phyloP scores from a whole-genome alignment of 371 early-diverging fungal species.

The Mucor irregularis region DNA sequence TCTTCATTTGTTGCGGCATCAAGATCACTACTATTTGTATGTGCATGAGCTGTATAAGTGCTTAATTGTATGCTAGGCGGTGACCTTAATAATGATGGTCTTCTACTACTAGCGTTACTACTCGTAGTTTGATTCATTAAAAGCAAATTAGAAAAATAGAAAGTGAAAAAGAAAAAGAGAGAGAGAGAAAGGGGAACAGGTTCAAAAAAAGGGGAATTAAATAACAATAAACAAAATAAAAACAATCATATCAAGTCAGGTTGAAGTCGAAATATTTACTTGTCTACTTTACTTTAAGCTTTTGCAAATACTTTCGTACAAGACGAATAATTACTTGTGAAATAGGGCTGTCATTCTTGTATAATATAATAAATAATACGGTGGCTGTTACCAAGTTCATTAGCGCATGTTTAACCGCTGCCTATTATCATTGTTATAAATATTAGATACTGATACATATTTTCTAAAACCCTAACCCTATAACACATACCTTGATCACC shows the following conservation, averaged over 20 bases:
- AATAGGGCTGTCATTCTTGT: slow-evolving; percentile 35
- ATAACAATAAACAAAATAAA: no score
- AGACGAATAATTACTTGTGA: slow-evolving; percentile 27
- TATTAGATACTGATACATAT: neutral
- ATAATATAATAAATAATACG: slow-evolving; percentile 28
- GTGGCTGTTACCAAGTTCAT: slow-evolving; percentile 31
- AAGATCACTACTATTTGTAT: no score
- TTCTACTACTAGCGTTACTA: neutral
- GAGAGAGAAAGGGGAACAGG: neutral
- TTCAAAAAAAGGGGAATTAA: no score
- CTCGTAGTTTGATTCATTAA: neutral
- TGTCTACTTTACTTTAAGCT: slow-evolving; percentile 19
- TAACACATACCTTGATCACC: slow-evolving; percentile 38
- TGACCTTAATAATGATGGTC: slow-evolving; percentile 5
- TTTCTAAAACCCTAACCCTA: neutral
- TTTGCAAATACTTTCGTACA: slow-evolving; percentile 17
- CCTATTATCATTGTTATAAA: slow-evolving; percentile 13
- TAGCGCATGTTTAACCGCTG: slow-evolving; percentile 38
- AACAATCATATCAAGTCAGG: neutral
- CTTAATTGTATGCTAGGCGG: slow-evolving; percentile 22
- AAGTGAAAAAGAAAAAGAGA: neutral
- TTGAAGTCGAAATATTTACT: no score
- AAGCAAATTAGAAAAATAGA: slow-evolving; percentile 5
- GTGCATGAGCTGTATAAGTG: slow-evolving; percentile 21
- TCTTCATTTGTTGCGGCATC: no score